Evolutionary conservation across 179 eudicot genomes (phyloP), one percentile per base, ranked within the genome.

Genomic region (Gypsophila paniculata): DNA sequence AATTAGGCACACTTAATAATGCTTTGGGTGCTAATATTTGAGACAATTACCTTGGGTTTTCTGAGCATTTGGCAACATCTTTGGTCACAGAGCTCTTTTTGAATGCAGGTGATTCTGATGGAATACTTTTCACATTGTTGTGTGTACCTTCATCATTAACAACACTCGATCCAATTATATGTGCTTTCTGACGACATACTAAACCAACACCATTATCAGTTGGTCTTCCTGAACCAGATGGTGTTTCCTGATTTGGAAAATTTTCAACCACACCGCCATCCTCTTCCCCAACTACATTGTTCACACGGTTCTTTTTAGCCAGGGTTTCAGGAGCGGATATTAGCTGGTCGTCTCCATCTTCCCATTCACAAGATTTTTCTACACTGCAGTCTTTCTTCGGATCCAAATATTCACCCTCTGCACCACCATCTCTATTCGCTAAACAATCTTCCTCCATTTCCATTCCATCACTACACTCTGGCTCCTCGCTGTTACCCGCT

Each of bases 21-120:
- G 5, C 54, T 68, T 68, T 21, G 21, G 18, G 46, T 22, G n/a
- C 15, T 17, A 61, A 62, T 23, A 61, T 32, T 57, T 7, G 36
- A 61, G 65, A 60, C 32, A 48, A 52, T 44, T 84, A 90, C 96
- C 96, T 84, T 75, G 34, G 76, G 70, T 70, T 76, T 79, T 84
- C 79, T 8, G 68, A 78, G 70, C 83, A 91, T 7, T 70, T 49
- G 59, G 58, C 64, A 77, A 83, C 74, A 44, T 71, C 72, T 75
- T 68, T 77, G 23, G 17, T 64, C 68, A 70, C 77, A 62, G 68
- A 23, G 34, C 68, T 68, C 74, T 44, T 22, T 73, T 76, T 69
- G 74, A 76, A 22, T 44, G 29, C 25, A 70, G 81, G 70, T 44
- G 80, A 51, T 34, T 73, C 62, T 21, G 79, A 54, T 23, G 25